Percentiles rank a stretch among this genome's conserved stretches.
phyloP scores from a whole-genome alignment of 2,329 filamentous ascomycete genomes.

The Fusarium nelsonii region DNA sequence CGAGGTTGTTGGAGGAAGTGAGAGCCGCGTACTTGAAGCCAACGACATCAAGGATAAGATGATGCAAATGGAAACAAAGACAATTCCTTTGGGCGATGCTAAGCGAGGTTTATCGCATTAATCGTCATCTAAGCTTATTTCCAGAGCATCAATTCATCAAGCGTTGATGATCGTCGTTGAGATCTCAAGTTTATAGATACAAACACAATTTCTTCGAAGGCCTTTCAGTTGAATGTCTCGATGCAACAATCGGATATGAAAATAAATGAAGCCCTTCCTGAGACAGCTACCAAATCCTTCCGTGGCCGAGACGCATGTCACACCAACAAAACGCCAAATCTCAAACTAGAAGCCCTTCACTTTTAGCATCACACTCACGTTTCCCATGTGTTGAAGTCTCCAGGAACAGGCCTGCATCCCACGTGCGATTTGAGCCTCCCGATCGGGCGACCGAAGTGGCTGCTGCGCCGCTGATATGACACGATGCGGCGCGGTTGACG shows the following conservation, averaged over 20 bases:
- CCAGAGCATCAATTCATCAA: neutral
- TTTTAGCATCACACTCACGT: neutral
- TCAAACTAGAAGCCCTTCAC: neutral
- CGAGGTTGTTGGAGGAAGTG: constrained; percentile 25
- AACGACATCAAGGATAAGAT: neutral
- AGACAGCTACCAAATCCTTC: neutral
- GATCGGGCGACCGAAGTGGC: constrained; percentile 42
- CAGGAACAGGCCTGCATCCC: constrained; percentile 18
- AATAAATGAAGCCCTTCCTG: neutral
- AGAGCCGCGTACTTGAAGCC: constrained; percentile 22
- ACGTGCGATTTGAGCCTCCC: constrained; percentile 36
- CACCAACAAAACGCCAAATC: constrained; percentile 13
- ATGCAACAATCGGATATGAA: neutral
- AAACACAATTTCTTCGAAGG: no score
- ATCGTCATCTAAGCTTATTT: neutral
- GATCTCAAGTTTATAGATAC: no score
- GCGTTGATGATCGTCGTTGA: no score
- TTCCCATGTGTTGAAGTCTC: constrained; percentile 6
- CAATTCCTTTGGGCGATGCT: neutral
- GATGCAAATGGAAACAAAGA: neutral
- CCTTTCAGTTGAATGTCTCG: neutral
- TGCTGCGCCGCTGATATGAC: constrained; percentile 14
- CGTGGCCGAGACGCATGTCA: constrained; percentile 16
- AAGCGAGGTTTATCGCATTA: no score
- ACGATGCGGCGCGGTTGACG: neutral